Evolutionary conservation across 345 rosid genomes (phyloP), one percentile per base, ranked within the genome.

Genomic region (Noccaea caerulescens): DNA sequence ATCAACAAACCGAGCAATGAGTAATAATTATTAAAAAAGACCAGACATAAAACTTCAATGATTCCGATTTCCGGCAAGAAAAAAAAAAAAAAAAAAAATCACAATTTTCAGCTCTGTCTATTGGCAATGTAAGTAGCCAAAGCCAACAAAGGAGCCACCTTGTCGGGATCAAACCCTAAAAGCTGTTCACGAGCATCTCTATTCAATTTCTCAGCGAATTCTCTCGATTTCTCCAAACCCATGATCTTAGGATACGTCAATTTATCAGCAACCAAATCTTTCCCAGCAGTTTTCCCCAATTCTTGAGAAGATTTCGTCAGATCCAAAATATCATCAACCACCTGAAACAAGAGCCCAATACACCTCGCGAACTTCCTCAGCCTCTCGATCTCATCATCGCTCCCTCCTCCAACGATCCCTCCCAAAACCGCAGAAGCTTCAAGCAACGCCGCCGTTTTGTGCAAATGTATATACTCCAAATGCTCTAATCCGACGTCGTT

Each of bases 251-350:
- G 98, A 64, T 89, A 94, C 0, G 97, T 94, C 8, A 72, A 65
- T 44, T 91, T 91, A 75, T 89, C 96, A 0, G 98, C 96, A 54
- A 87, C 81, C 83, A 94, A 75, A 63, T 94, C 99, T 77, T 94
- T 94, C 14, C 99, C 98, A 0, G 97, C 99, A 3, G 99, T 91
- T 80, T 94, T 91, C 18, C 99, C 99, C 63, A 91, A 44, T 57
- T 94, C 96, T 42, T 84, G 38, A 0, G 97, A 89, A 1, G 99
- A 89, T 72, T 78, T 85, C 1, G 99, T 94, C 56, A 94, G 83
- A 69, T 94, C 99, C 52, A 94, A 87, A n/a, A 94, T 89, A 53
- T 91, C 97, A 77, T 94, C 99, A 66, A 94, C 96, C 6, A 94
- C 97, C 58, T 94, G 99, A 79, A 94, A 89, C 87, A 94, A 67